Base-by-base conservation (phyloP, 805 yeast genomes). In the Komagataella pastoris region DNA sequence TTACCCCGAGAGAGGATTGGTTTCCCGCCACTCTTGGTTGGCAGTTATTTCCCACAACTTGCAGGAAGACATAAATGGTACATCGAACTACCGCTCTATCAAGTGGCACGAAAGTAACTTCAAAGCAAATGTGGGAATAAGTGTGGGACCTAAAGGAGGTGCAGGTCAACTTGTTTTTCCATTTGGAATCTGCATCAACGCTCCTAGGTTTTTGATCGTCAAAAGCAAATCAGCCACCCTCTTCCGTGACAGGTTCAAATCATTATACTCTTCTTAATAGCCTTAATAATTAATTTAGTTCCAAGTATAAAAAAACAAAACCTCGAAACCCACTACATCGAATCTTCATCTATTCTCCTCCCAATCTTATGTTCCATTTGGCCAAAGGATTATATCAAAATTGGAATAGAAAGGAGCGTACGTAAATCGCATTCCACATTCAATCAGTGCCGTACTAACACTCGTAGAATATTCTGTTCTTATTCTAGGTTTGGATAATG, bases 401-500 rank as follows among this genome's bases (percentile, higher is more conserved):
- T 52, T 73, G 76, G 69, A 83, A 81, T 49, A 70, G 74, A 53
- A 74, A 72, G 56, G 86, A 81, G 59, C 76, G 75, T 70, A 57
- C 21, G 71, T 55, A 12, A 12, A 19, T 17, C 14, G 8, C 44
- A n/a, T 48, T 8, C 14, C 12, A 12, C 19, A 24, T 14, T 6
- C 8, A n/a, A 14, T 24, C 46, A 24, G 24, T 12, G 7, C 23
- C 6, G n/a, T 44, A 45, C 45, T 40, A 30, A 48, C 45, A 23
- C 44, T 2, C 21, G 17, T 30, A 71, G 88, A 84, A 65, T 86
- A 86, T 61, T 80, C 89, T 1, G 77, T 86, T 3, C 73, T 91
- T 49, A 86, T 91, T 44, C 71, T 91, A 19, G 99, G 99, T 17
- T 75, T 91, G 24, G 97, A 91, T 65, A 90, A 91, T 70, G 96